Evolutionary conservation across 2,329 filamentous ascomycete species (phyloP).

Genomic region (Aspergillus caelatus): DNA sequence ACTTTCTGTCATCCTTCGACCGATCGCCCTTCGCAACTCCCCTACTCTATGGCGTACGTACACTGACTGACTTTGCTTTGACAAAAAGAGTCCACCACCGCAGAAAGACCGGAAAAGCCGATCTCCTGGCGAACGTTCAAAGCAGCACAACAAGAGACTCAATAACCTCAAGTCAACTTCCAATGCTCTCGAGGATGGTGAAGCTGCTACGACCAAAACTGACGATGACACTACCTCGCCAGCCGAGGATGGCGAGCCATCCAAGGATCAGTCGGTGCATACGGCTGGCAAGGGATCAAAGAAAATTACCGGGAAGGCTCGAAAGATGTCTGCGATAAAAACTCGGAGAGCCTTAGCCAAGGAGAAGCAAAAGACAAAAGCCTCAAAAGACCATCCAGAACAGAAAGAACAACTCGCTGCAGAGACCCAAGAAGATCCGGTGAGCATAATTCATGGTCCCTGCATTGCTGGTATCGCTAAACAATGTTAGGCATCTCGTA

Average conservation of each 20-base stretch:
- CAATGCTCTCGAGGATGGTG: neutral
- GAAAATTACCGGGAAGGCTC: neutral
- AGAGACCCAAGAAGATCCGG: constrained; percentile 1
- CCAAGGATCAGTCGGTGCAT: neutral
- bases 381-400: neutral
- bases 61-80: neutral
- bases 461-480: neutral
- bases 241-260: neutral
- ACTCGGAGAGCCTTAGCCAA: neutral
- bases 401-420: neutral
- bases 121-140: neutral
- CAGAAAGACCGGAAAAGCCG: neutral
- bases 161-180: neutral
- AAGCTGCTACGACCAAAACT: neutral
- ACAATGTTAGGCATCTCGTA: constrained; percentile 2
- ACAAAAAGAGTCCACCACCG: neutral
- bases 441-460: neutral
- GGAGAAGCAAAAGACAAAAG: constrained; percentile 1
- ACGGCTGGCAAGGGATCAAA: neutral
- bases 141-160: neutral
- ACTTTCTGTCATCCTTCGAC: neutral
- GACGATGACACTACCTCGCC: neutral
- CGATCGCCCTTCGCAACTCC: neutral
- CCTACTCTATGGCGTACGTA: neutral
- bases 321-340: neutral